Base-by-base conservation (phyloP, 2,329 filamentous ascomycete genomes). In the Graphilbum sp. region DNA sequence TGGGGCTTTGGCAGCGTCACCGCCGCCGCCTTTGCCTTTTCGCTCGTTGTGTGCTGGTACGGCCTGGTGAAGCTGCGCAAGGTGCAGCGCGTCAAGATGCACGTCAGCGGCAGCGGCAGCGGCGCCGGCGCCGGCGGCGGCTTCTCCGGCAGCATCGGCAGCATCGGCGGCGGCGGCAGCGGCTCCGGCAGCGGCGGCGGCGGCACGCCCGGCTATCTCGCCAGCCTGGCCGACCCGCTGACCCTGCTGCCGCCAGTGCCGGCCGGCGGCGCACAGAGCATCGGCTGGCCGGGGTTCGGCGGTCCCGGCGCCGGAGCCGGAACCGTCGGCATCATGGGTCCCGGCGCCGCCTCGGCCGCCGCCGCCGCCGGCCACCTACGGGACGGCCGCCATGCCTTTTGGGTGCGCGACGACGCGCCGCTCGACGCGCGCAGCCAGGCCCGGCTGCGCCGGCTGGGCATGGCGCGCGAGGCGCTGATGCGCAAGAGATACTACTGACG, bases 1-100 rank as follows among this genome's bases (percentile, higher is more conserved):
- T 72, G 84, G 57, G 90, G 88, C 11, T 96, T 98, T 55, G 69
- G 68, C 34, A 72, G 72, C 38, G 77, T 98, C 43, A 84, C 79
- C 3, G 66, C 63, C 16, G 63, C 72, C 43, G 92, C 83, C 41
- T 69, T 79, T 40, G 50, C 78, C 40, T 76, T 87, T 55, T 84
- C 83, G 13, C 69, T 78, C 39, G 49, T 87, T 9, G 82, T 94
- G 37, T 88, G 82, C 61, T 70, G 73, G 50, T 94, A 88, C 57
- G 87, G 90, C 5, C 67, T 96, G 35, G 67, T 69, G 37, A 92
- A 85, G 57, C 69, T 98, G 45, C 75, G 83, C 46, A 81, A 80
- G 53, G 45, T 54, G 5, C 52, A 54, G 45, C 51, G 52, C 35
- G 52, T 54, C 44, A 54, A 51, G 43, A 54, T 54, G 53, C 50